Evolutionary conservation across 768 basidiomycete species (phyloP), one percentile per base, ranked within the genome.

Genomic region (Termitomyces sp.): DNA sequence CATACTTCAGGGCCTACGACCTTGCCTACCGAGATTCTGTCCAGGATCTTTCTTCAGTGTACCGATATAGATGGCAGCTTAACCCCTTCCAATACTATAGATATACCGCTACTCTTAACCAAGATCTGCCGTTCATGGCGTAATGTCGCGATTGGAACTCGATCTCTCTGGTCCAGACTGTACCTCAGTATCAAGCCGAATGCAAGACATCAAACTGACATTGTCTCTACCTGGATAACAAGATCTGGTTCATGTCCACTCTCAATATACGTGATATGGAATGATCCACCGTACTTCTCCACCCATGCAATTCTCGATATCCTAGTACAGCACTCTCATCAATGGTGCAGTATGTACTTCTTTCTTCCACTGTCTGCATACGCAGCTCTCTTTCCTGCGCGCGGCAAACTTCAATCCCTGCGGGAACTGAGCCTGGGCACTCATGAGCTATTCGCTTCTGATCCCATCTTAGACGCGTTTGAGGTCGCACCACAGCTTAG

Each of bases 11-110:
- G 58, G 46, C 36, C 59, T 18, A 52, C 46, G 56, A 35, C 46
- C 13, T 56, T 78, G 47, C 77, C 77, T 30, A 69, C 71, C 53
- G 77, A 78, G 66, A 68, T 77, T 28, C 62, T 78, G 26, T 78
- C 77, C 26, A 73, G 75, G 61, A 75, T 78, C 58, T 78, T 78
- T 61, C 68, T 77, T n/a, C 69, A 74, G 43, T 74, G 73, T 62
- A 69, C 72, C 28, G 71, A 73, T 57, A 61, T 64, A 57, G 60
- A 64, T 18, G 72, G 72, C 35, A 67, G 62, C 51, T 68, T 77
- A 63, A 74, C 73, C 62, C 60, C 50, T 13, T 58, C 62, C 41
- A 74, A 75, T 59, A 76, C 77, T 10, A 75, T 77, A 59, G 58
- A 69, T 32, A 67, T 70, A 33, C 77, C 77, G 18, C 72, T 78